Evolutionary conservation across 306 rosid species (phyloP), one percentile per base, ranked within the genome.

Genomic region (Arachis hypogaea): DNA sequence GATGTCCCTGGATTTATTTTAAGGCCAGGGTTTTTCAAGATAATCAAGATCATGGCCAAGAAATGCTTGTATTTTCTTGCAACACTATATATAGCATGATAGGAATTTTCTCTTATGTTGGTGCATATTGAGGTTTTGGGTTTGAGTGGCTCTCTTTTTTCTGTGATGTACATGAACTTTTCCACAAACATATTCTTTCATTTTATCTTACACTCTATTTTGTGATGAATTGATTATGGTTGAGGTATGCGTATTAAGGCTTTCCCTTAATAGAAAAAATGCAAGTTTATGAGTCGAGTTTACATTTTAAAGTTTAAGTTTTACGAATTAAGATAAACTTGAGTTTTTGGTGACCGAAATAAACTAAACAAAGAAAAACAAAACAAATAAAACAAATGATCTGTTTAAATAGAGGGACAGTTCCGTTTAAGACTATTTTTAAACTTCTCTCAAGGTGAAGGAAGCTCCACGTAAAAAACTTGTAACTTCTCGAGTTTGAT

Each of bases 1-100:
- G 91, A 89, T 88, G 82, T 74, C 91, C 7, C 84, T 91, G 14
- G 77, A 88, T 82, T 93, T 93, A 41, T 91, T 89, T 77, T 91
- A 85, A 85, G 74, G 50, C 41, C 68, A 66, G 54, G 69, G 43
- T 36, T 56, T 55, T 64, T 68, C 36, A 49, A 70, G 78, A 69
- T 22, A 30, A 22, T 71, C 36, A 49, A 70, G 78, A 69, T 22
- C 33, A 22, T 57, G 77, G 66, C 63, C 61, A 66, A 63, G 28
- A 69, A 38, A 47, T 66, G 69, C 16, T 6, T 67, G 63, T 73
- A 16, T 72, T 52, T 73, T 68, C 45, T 51, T 77, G 29, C 63
- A 60, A 67, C 71, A 52, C 1, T 66, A 38, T 66, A 61, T 47
- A 47, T 11, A 49, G 75, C 46, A 46, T 62, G 51, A 68, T 61